These are phyloP conservation scores for Candida berthetii DNA, from an alignment of 805 yeast species.

Conservation along the genomic window DNA sequence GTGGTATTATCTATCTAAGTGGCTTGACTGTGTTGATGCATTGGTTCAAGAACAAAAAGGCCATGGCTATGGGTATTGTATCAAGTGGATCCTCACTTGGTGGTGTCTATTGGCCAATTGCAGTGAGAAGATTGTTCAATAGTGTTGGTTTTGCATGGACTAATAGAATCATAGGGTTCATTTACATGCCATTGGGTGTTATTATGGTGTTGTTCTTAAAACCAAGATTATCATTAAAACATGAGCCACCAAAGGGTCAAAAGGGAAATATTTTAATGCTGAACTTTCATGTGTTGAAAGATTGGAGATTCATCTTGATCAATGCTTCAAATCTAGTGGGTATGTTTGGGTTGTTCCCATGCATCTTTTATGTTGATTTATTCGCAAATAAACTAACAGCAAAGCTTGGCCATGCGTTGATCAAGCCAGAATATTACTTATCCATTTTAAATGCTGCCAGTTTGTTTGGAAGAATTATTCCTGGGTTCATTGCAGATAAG, in stretches of 20 bases:
- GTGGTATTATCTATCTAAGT: constrained; percentile 36
- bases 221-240: constrained; percentile 23
- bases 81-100: constrained; percentile 47
- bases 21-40: constrained; percentile 37
- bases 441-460: constrained; percentile 33
- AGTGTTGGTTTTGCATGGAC: constrained; percentile 41
- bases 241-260: constrained; percentile 1
- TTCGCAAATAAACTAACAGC: constrained; percentile 6
- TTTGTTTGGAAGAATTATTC: constrained; percentile 41
- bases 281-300: constrained; percentile 7
- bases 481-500: constrained; percentile 40
- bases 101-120: constrained; percentile 42
- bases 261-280: constrained; percentile 4
- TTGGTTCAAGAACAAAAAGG: constrained; percentile 40
- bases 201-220: constrained; percentile 22
- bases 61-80: constrained; percentile 42
- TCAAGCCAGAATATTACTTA: constrained; percentile 4
- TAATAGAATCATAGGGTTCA: constrained; percentile 29
- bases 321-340: constrained; percentile 2
- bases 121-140: constrained; percentile 31
- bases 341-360: constrained; percentile 28
- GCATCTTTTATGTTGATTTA: constrained; percentile 15
- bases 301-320: constrained; percentile 7
- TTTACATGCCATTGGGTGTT: constrained; percentile 17
- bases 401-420: constrained; percentile 1